Conservation (phyloP, 805 yeast genomes). For the Helenozyma baotianmanensis region DNA sequence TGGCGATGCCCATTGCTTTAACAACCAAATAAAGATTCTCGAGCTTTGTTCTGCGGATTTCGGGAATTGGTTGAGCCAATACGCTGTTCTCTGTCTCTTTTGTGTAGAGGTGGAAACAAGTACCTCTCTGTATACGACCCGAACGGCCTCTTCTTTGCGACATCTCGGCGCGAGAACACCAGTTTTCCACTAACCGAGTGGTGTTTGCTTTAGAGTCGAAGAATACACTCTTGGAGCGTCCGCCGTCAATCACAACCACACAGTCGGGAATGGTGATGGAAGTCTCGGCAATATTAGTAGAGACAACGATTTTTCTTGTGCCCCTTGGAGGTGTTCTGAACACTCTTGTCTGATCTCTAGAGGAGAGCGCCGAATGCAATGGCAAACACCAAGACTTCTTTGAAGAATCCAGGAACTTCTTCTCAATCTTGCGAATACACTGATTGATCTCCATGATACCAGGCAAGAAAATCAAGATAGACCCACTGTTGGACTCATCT, state of each 20-base stretch:
- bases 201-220: constrained; percentile 67
- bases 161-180: constrained; percentile 89
- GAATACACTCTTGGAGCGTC: constrained; percentile 73
- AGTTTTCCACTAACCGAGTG: constrained; percentile 67
- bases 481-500: constrained; percentile 48
- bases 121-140: constrained; percentile 88
- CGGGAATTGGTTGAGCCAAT: constrained; percentile 79
- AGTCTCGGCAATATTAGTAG: constrained; percentile 95
- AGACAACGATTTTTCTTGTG: constrained; percentile 71
- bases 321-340: constrained; percentile 54
- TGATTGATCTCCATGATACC: constrained; percentile 85
- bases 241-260: constrained; percentile 86
- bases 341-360: constrained; percentile 76
- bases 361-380: constrained; percentile 80
- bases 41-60: constrained; percentile 76
- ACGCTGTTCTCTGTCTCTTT: constrained; percentile 49
- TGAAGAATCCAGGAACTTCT: constrained; percentile 7
- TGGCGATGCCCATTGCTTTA: constrained; percentile 79
- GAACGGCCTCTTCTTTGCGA: constrained; percentile 95
- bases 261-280: constrained; percentile 95
- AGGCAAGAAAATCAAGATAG: constrained; percentile 80
- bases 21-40: constrained; percentile 81
- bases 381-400: constrained; percentile 52
- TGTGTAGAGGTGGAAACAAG: constrained; percentile 77
- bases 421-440: constrained; percentile 44